These are phyloP conservation scores for Lactarius pseudohatsudake DNA, from an alignment of 768 basidiomycete genomes.

Conservation along the genomic window DNA sequence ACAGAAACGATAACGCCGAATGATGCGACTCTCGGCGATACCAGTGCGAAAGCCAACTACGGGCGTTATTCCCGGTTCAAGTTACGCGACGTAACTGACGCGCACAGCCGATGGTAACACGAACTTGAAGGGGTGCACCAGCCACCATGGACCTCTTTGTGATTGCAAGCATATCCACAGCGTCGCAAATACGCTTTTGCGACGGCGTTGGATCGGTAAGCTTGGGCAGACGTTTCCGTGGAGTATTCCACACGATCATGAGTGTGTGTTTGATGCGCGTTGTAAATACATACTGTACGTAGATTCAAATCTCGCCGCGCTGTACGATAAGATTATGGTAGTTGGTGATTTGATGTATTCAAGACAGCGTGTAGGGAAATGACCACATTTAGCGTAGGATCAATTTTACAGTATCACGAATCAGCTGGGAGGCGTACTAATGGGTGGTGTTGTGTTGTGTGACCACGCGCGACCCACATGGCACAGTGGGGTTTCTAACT, in stretches of 20 bases:
- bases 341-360: neutral
- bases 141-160: neutral
- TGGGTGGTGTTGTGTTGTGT: too few species aligned
- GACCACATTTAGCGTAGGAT: neutral
- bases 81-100: neutral
- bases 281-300: neutral
- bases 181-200: neutral
- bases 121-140: neutral
- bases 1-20: neutral
- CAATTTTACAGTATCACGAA: neutral
- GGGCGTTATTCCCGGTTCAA: neutral
- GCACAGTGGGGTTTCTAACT: neutral
- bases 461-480: too few species aligned
- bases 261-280: neutral
- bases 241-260: neutral
- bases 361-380: neutral
- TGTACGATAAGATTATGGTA: neutral
- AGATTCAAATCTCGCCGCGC: neutral
- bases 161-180: neutral
- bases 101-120: neutral
- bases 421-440: too few species aligned
- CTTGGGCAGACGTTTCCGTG: neutral
- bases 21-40: neutral
- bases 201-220: neutral
- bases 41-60: neutral